Evolutionary conservation across 768 basidiomycete genomes (phyloP).

Genomic region (Lepiota venenata): DNA sequence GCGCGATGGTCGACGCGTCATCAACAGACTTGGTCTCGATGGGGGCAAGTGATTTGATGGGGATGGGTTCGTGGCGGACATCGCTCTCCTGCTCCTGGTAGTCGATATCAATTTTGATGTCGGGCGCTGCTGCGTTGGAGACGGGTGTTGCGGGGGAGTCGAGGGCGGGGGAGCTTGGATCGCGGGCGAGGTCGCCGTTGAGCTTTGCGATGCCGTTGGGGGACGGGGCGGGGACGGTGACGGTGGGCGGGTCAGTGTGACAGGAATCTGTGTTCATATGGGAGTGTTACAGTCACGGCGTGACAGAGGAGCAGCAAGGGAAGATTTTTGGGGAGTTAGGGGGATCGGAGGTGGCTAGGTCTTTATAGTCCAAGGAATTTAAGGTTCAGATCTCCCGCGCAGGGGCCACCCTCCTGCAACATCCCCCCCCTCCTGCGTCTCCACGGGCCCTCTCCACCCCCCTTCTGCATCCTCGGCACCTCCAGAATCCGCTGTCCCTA

Average conservation of each 20-base stretch:
- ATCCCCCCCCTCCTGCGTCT: slow-evolving; percentile 26
- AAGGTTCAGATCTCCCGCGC: slow-evolving; percentile 84
- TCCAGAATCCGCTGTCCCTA: slow-evolving; percentile 24
- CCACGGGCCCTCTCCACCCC: slow-evolving; percentile 16
- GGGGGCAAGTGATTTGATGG: slow-evolving; percentile 42
- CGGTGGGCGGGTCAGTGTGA: slow-evolving; percentile 37
- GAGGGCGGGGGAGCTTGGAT: slow-evolving; percentile 35
- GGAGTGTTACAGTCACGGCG: slow-evolving; percentile 76
- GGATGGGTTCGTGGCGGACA: slow-evolving; percentile 58
- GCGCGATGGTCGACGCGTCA: slow-evolving; percentile 41
- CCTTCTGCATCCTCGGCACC: too few relatives aligned
- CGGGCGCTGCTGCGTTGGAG: slow-evolving; percentile 42
- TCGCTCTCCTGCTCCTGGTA: slow-evolving; percentile 63
- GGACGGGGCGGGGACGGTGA: slow-evolving; percentile 27
- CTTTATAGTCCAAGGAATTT: slow-evolving; percentile 80
- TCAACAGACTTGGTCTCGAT: slow-evolving; percentile 29
- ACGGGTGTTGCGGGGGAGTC: slow-evolving; percentile 64
- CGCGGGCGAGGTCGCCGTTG: slow-evolving; percentile 29
- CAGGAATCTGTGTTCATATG: slow-evolving; percentile 53
- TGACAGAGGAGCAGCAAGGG: slow-evolving; percentile 55
- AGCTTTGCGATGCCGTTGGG: slow-evolving; percentile 29
- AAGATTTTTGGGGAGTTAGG: slow-evolving; percentile 77
- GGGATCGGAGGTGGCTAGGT: slow-evolving; percentile 64
- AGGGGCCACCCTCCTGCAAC: slow-evolving; percentile 54
- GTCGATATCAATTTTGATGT: slow-evolving; percentile 64